A percentile compares a stretch with the other conserved stretches of the same genome.
Conservation (phyloP, 768 basidiomycete genomes). For the Serpula lacrymans region DNA sequence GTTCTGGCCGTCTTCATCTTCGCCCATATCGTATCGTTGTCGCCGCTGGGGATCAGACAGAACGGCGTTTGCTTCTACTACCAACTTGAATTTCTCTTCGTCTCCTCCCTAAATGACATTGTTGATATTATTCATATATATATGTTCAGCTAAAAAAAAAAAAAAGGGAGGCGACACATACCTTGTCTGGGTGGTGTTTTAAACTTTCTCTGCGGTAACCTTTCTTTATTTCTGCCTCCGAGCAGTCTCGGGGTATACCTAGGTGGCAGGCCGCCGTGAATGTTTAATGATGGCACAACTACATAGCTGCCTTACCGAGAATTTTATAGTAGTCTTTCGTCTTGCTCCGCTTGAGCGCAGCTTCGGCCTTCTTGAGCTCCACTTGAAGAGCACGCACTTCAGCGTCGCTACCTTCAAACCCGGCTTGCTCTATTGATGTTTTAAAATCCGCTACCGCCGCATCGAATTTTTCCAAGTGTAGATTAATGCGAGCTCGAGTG, state of each 20-base stretch:
- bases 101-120: conserved; percentile 70
- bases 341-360: conserved; percentile 80
- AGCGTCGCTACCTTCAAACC: conserved; percentile 55
- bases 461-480: conserved; percentile 75
- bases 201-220: conserved; percentile 85
- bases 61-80: conserved; percentile 77
- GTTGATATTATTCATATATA: not conserved
- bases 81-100: conserved; percentile 94
- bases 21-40: conserved; percentile 76
- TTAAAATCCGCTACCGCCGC: conserved; percentile 73
- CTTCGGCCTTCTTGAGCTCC: conserved; percentile 81
- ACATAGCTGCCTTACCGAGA: conserved; percentile 41
- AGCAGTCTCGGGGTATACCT: conserved; percentile 55
- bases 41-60: conserved; percentile 74
- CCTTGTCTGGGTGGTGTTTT: conserved; percentile 86
- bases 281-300: not conserved
- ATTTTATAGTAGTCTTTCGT: conserved; percentile 90
- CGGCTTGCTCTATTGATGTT: conserved; percentile 70
- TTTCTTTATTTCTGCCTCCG: conserved; percentile 80
- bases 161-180: conserved; percentile 19
- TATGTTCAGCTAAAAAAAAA: conserved; percentile 6
- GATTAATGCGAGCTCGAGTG: conserved; percentile 77
- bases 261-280: conserved; percentile 1
- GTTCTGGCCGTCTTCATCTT: conserved; percentile 70
- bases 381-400: conserved; percentile 59